Base-by-base conservation (phyloP, 2,329 filamentous ascomycete genomes). In the Coniochaeta ligniaria region DNA sequence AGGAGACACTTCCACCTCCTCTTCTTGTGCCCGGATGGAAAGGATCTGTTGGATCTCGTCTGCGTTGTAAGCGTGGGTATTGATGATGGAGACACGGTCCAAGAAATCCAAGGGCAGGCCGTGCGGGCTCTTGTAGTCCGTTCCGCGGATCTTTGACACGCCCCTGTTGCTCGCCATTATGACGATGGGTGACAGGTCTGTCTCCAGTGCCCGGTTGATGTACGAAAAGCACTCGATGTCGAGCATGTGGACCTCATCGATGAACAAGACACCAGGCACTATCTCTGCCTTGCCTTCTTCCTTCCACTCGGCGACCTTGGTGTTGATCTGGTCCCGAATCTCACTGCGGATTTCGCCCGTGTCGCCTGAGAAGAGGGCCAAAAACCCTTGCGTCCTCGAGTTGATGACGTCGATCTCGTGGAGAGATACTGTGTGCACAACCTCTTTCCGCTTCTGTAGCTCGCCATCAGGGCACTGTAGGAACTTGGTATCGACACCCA, bases 391-490 rank as follows among this genome's bases (percentile, higher is more conserved):
- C n/a, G 95, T 97, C 67, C 95, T 85, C 63, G 93, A 97, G 80
- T 99, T 99, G 82, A 99, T 99, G 64, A 99, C 95, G 71, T 99
- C 95, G 65, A 99, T 99, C 78, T 99, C 95, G 77, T 99, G 95
- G 14, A 99, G 85, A 33, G 90, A 94, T 63, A 99, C 95, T 0
- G 95, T 99, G 76, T 99, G 95, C 7, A 97, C 90, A 1, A 96
- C 92, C 77, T 99, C 95, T 74, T 96, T 95, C 68, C 95, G 91
- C 75, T 96, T 96, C 76, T 99, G 95, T 41, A 99, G 83, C 79
- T 99, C 95, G 68, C 95, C 95, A 71, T 99, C 95, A 2, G 95
- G 95, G 73, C 94, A 98, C 75, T 97, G 93, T 45, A 99, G 86
- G 74, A 98, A 99, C 75, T 97, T 98, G 67, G 94, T 97, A 74